Evolutionary conservation across 176 grass and related monocot species (phyloP).

Genomic region (Calamus simplicifolius): DNA sequence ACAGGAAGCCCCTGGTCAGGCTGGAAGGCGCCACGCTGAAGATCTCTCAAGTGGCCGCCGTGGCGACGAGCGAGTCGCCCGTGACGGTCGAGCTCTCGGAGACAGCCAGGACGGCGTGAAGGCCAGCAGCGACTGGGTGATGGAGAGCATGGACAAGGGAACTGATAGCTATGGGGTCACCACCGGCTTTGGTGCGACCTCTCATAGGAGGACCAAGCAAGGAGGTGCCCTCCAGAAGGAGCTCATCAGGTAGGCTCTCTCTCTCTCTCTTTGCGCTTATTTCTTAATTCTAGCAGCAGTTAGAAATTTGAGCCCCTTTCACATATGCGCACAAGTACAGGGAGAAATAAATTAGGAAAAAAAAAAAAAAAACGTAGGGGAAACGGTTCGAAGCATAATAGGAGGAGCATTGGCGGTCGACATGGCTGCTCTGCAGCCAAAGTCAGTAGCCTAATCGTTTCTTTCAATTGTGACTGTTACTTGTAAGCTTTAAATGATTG

Average conservation of each 20-base stretch:
- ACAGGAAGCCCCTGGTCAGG: constrained; percentile 8
- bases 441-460: too few relatives aligned
- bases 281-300: too few relatives aligned
- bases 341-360: too few relatives aligned
- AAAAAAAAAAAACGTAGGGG: too few relatives aligned
- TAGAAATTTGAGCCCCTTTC: too few relatives aligned
- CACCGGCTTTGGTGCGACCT: constrained; percentile 16
- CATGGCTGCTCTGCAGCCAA: too few relatives aligned
- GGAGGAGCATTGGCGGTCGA: too few relatives aligned
- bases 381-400: too few relatives aligned
- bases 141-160: constrained; percentile 17
- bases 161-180: constrained; percentile 19
- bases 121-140: constrained; percentile 18
- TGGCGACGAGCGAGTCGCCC: background rate
- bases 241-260: constrained; percentile 10
- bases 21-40: constrained; percentile 9
- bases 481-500: too few relatives aligned
- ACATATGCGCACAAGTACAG: too few relatives aligned
- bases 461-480: too few relatives aligned
- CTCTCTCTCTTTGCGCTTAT: too few relatives aligned
- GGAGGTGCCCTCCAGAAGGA: constrained; percentile 12
- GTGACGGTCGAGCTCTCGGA: constrained; percentile 3
- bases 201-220: constrained; percentile 14
- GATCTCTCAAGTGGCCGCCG: constrained; percentile 8
- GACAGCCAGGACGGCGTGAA: constrained; percentile 2